Evolutionary conservation across 1,139 yeast genomes (phyloP), one percentile per base, ranked within the genome.

Genomic region (Yamadazyma epiphylla): DNA sequence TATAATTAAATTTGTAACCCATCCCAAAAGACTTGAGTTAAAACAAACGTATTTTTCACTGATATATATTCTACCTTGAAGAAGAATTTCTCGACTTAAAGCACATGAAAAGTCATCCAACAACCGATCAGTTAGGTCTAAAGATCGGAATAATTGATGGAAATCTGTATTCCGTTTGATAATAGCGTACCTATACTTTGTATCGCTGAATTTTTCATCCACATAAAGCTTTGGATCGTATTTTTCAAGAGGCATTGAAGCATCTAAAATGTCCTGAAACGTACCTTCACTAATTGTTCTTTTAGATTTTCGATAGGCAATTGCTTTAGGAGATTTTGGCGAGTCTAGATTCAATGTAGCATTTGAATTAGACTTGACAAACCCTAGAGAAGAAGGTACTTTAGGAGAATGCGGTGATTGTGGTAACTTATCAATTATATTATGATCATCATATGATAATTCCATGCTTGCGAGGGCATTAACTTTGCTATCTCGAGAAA

Each of bases 61-160:
- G 2, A 94, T 74, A 51, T 87, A 94, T 19, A 91, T 50, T 32
- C 95, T 68, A 5, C 99, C 99, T 46, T 94, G 98, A n/a, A 88
- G 64, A 15, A 91, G 61, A 31, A 91, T 87, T 38, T 91, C 97
- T 36, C 88, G 66, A 45, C 91, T 83, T 37, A 91, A 58, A 0
- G 97, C 96, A 61, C 97, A 91, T 26, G 89, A 77, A 48, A 81
- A 88, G 49, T 87, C 96, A 45, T 84, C 95, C 14, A 89, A 51
- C 13, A 91, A 61, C 33, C 83, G 64, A 51, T 88, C 96, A 23
- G 79, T 73, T 24, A 65, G 56, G 15, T 91, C 88, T 9, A 87
- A 60, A 5, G 80, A 67, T 26, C 79, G 65, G 61, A 91, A 91
- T 5, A 84, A 51, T 29, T 74, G 74, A 52, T 88, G 96, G 52